phyloP scores from a whole-genome alignment of 1,284 basidiomycete species.

The Tilletiaria anomala region DNA sequence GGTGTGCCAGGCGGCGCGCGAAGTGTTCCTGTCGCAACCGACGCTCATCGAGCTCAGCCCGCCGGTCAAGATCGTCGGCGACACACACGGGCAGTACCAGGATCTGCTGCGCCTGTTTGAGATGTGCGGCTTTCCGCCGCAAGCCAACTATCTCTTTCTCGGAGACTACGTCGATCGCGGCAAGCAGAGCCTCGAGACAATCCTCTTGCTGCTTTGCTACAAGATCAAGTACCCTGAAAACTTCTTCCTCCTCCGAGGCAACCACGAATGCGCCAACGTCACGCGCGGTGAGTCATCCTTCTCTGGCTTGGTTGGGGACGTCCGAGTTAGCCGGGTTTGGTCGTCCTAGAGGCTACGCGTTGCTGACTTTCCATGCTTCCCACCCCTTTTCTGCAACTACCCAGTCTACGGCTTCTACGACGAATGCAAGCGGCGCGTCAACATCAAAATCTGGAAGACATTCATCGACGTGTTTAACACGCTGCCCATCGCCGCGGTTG shows the following conservation, averaged over 20 bases:
- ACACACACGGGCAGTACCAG: constrained; percentile 96
- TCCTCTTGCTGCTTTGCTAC: constrained; percentile 88
- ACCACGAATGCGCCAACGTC: constrained; percentile 98
- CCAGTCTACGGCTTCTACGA: constrained; percentile 99
- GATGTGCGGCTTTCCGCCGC: constrained; percentile 97
- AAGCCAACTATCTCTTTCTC: constrained; percentile 93
- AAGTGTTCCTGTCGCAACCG: constrained; percentile 90
- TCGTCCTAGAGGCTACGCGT: not conserved
- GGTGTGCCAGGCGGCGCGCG: constrained; percentile 89
- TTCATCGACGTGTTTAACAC: constrained; percentile 99
- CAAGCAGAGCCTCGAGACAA: constrained; percentile 96
- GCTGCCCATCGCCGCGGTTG: constrained; percentile 92
- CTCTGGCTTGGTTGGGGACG: not conserved
- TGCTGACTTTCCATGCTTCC: not conserved
- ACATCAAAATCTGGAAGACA: constrained; percentile 99
- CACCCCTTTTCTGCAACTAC: not conserved
- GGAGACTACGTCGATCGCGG: constrained; percentile 98
- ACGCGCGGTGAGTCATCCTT: constrained; percentile 60
- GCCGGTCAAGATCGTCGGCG: constrained; percentile 97
- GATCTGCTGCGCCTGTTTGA: constrained; percentile 97
- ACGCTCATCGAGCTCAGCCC: constrained; percentile 94
- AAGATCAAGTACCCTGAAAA: constrained; percentile 97
- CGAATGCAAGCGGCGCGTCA: constrained; percentile 97
- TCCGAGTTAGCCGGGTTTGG: not conserved
- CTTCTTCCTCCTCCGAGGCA: constrained; percentile 93